Evolutionary conservation across 257 asterid species (phyloP).

Genomic region (Solanum chaucha): DNA sequence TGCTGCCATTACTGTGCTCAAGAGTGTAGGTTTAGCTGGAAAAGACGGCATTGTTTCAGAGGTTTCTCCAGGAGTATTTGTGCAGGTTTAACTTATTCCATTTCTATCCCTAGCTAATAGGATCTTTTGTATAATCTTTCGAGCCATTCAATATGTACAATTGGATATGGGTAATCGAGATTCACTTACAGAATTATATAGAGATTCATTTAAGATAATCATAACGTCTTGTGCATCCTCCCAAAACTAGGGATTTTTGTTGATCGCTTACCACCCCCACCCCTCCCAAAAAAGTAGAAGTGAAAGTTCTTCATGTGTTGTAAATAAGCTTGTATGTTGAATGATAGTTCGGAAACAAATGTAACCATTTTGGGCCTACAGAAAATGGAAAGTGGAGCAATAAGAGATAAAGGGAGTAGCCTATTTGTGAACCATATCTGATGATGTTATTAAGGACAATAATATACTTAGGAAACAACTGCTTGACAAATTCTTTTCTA

Average conservation of each 20-base stretch:
- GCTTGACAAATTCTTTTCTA: not conserved
- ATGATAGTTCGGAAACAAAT: not conserved
- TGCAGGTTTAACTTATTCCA: conserved; percentile 48
- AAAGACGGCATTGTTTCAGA: conserved; percentile 74
- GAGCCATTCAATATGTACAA: not conserved
- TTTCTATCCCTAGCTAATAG: not conserved
- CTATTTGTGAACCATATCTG: not conserved
- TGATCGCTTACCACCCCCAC: not conserved
- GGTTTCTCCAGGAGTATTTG: conserved; percentile 80
- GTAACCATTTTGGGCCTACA: not conserved
- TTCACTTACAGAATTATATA: not conserved
- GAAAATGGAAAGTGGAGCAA: not conserved
- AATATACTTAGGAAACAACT: not conserved
- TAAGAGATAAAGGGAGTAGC: not conserved
- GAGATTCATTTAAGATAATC: not conserved
- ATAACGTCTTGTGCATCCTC: not conserved
- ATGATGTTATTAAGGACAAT: not conserved
- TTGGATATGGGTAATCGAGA: not conserved
- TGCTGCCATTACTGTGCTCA: conserved; percentile 58
- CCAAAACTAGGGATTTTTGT: not conserved
- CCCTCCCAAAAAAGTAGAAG: not conserved
- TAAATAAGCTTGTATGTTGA: not conserved
- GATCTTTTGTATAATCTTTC: not conserved
- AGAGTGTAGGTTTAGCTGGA: conserved; percentile 72
- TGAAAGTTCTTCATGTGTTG: not conserved